These are phyloP conservation scores for Glutinoglossum americanum DNA, from an alignment of 495 filamentous ascomycete species.

Conservation along the genomic window DNA sequence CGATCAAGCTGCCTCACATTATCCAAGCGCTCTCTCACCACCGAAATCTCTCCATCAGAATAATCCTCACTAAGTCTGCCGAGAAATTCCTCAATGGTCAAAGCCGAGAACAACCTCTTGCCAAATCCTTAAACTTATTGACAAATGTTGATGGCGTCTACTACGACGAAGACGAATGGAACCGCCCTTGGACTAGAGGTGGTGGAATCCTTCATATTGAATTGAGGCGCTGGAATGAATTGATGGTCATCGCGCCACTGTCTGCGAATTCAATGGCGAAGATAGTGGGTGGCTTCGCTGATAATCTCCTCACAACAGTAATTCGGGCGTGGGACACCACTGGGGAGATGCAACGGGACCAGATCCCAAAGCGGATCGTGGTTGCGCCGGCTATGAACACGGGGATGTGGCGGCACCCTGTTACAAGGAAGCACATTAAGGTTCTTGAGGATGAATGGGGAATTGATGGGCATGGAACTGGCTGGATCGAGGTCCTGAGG, in stretches of 20 bases:
- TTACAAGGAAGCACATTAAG: constrained; percentile 47
- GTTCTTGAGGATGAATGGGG: constrained; percentile 56
- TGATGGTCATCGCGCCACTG: constrained; percentile 60
- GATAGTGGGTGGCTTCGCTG: constrained; percentile 41
- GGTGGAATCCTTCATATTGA: constrained; percentile 68
- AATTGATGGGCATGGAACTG: constrained; percentile 22
- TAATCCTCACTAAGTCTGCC: constrained; percentile 55
- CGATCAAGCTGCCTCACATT: constrained; percentile 73
- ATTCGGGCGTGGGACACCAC: constrained; percentile 80
- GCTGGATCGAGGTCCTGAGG: constrained; percentile 55
- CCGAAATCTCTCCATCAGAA: constrained; percentile 47
- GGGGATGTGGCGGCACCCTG: constrained; percentile 70
- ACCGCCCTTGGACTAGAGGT: constrained; percentile 44
- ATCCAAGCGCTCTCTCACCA: constrained; percentile 32
- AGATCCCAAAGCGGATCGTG: constrained; percentile 28
- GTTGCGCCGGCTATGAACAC: constrained; percentile 72
- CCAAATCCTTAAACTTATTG: constrained; percentile 26
- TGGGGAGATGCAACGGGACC: constrained; percentile 28
- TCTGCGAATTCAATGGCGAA: constrained; percentile 68
- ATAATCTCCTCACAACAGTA: constrained; percentile 46
- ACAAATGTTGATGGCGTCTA: constrained; percentile 55
- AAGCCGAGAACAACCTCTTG: constrained; percentile 41
- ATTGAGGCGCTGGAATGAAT: constrained; percentile 54
- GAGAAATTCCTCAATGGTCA: constrained; percentile 49
- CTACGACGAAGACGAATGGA: constrained; percentile 64